Percentiles rank a stretch among this genome's conserved stretches.
Evolutionary conservation across 2,329 filamentous ascomycete species (phyloP).

Genomic region (Dothideomycetes sp.): DNA sequence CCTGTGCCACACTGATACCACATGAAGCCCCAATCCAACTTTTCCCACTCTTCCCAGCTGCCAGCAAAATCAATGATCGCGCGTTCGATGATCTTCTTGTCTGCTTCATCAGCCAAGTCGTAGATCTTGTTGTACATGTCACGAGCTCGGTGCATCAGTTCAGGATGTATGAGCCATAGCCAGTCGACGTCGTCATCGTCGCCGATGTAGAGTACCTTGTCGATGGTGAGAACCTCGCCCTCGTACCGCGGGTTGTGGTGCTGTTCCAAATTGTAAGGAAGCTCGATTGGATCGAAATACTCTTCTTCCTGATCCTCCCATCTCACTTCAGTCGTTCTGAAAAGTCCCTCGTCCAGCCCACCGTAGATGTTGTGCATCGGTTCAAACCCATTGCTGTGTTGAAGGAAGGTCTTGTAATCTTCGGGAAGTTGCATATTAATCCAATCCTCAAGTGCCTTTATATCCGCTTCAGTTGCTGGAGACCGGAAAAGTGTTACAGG

Average conservation of each 20-base stretch:
- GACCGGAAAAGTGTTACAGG: neutral
- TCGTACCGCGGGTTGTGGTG: too few relatives aligned
- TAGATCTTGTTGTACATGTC: neutral
- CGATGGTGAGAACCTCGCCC: neutral
- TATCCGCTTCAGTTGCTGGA: constrained; percentile 1
- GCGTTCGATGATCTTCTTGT: constrained; percentile 2
- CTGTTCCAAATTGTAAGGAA: too few relatives aligned
- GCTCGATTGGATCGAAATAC: too few relatives aligned
- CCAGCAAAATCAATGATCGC: constrained; percentile 3
- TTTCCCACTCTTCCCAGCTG: constrained; percentile 4
- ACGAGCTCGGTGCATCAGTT: neutral
- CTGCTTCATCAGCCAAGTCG: neutral
- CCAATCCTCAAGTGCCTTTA: neutral
- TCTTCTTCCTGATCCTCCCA: too few relatives aligned
- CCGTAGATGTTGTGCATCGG: neutral
- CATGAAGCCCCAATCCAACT: constrained; percentile 1
- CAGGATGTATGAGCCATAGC: constrained; percentile 1
- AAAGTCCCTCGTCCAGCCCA: too few relatives aligned
- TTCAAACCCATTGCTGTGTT: constrained; percentile 1
- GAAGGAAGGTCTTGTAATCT: neutral
- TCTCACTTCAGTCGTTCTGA: too few relatives aligned
- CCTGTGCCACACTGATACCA: neutral
- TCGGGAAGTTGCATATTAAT: neutral
- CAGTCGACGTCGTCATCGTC: neutral
- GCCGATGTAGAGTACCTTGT: neutral